Base-by-base conservation (phyloP, 1,139 yeast species). In the Suhomyces taliae region DNA sequence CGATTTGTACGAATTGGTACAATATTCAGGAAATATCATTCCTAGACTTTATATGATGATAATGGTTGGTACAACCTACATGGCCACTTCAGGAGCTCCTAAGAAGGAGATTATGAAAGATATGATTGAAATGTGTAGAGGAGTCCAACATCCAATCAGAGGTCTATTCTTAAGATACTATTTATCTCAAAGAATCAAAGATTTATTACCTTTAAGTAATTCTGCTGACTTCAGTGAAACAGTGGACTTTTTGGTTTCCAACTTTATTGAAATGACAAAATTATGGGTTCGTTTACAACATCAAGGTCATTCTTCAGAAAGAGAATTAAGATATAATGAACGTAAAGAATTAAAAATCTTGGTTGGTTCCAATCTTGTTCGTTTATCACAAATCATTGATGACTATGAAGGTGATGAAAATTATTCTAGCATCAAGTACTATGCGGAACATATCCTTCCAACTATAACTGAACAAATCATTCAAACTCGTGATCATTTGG, bases 111-210 rank as follows among this genome's bases (percentile, higher is more conserved):
- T 95, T 48, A 81, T 93, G 83, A 89, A 87, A 63, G 99, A 93
- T 63, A 86, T 95, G 96, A 85, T 93, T 64, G 99, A 95, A 65
- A 93, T 93, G 99, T 87, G 96, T 54, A 80, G 96, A 38, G 99
- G 98, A n/a, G 96, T 91, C 2, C 99, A 93, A 66, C 95, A 90
- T 62, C 99, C 99, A 0, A 82, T 90, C 34, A 73, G 93, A 51
- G 99, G 99, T 1, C 71, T 93, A 51, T 93, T 93, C 64, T 71
- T 95, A 59, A 75, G 99, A 46, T 91, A 93, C 69, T 93, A 90
- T 64, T 72, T 93, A 40, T 83, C 93, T 6, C 98, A 93, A 64
- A 76, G 91, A 52, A 86, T 90, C 15, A 87, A 90, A 57, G 86
- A 84, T 57, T 70, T 87, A 49, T 67, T 88, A 44, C 90, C 91